Evolutionary conservation across 768 basidiomycete species (phyloP).

Genomic region (Tylopilus rubrobrunneus): DNA sequence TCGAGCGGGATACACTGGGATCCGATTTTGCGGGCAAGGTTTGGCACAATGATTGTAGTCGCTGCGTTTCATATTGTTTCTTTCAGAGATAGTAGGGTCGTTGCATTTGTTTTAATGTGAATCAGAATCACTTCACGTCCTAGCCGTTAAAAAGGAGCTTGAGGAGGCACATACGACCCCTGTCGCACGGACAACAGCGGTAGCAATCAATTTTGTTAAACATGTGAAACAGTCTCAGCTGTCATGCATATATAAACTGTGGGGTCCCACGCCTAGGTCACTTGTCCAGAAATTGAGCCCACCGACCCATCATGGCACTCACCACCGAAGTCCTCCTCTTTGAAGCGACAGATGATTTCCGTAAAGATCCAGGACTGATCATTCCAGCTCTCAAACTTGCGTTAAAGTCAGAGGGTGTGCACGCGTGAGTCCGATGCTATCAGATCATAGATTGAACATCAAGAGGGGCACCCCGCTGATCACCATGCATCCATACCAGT

Average conservation of each 20-base stretch:
- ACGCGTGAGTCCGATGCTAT: slow-evolving; percentile 10
- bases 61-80: too few relatives aligned
- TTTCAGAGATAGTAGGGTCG: too few relatives aligned
- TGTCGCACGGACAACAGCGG: neutral
- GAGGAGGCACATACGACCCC: too few relatives aligned
- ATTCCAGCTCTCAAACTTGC: slow-evolving; percentile 6
- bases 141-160: too few relatives aligned
- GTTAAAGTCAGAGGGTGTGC: slow-evolving; percentile 8
- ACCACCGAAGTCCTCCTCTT: slow-evolving; percentile 25
- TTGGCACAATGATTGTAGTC: too few relatives aligned
- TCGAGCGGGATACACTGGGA: too few relatives aligned
- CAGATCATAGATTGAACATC: neutral
- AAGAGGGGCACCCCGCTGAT: neutral
- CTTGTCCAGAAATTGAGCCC: neutral
- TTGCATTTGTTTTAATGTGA: too few relatives aligned
- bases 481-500: slow-evolving; percentile 4
- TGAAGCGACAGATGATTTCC: slow-evolving; percentile 8
- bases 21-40: too few relatives aligned
- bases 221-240: neutral
- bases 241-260: neutral
- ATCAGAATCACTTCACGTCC: too few relatives aligned
- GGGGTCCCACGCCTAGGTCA: neutral
- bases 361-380: neutral
- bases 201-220: neutral
- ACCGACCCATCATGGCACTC: neutral